Evolutionary conservation across 306 rosid genomes (phyloP), one percentile per base, ranked within the genome.

Genomic region (Aeschynomene evenia): DNA sequence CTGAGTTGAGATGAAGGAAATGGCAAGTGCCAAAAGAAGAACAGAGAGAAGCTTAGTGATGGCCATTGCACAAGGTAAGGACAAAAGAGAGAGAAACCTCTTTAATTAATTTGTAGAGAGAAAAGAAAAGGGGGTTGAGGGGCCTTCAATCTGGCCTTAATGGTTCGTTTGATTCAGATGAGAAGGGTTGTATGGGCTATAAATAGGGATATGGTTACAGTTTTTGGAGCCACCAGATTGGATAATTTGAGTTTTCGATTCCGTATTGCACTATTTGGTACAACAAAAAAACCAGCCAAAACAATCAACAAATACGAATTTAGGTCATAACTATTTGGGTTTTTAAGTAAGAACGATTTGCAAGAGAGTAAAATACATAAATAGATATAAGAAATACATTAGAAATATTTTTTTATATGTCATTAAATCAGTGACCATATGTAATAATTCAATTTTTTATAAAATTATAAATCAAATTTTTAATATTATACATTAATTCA

Each of bases 1-100:
- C 85, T 73, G 79, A 66, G 77, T 65, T 18, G 83, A 36, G 66
- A 78, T 68, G 79, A 82, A 31, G 73, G 89, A 82, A 80, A 84
- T 72, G 76, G 66, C 78, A 29, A 84, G 79, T 40, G 85, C 72
- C 1, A 87, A 75, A 78, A 87, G 68, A 23, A 87, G 63, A 72
- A 78, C 21, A 59, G 70, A 75, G 33, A 65, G 23, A 84, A 84
- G 68, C 83, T 82, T 84, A 66, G 78, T 49, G 81, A 80, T 72
- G 49, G 67, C 64, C 58, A 67, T 42, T 53, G 39, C 24, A 36
- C 26, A 2, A 54, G n/a, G n/a, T n/a, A n/a, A n/a, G n/a, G 24
- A 52, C 28, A 48, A 48, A 50, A 55, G 37, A 28, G 46, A 46
- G 36, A n/a, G 7, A 34, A 9, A 48, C 7, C 52, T 46, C 36